Evolutionary conservation across 2,329 filamentous ascomycete genomes (phyloP), one percentile per base, ranked within the genome.

Genomic region (Hymenoscyphus albidus): DNA sequence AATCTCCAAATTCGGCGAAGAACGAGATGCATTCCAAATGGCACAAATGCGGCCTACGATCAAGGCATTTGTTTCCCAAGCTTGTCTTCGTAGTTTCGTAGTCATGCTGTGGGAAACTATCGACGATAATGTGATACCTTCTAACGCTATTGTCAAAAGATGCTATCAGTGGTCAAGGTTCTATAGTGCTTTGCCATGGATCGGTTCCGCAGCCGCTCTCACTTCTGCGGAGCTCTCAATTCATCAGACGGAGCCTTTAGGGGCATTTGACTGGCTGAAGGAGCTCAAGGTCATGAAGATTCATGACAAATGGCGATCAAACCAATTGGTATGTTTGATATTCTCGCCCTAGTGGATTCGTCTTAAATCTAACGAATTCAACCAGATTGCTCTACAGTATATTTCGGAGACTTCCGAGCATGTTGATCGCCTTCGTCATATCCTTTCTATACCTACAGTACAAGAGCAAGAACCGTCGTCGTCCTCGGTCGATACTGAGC

Each of bases 1-100:
- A 18, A 81, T 81, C 38, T 73, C 78, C 3, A 70, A 71, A 5
- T 75, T 77, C 60, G 80, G 80, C 5, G 72, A 78, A 59, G 74
- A 77, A 14, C 73, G 78, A 18, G 78, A 82, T 67, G 81, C 78
- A 67, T 81, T 80, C 67, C 76, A 78, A 58, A 76, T 75, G 72
- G 70, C 61, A 67, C 70, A 59, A n/a, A 72, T 63, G 73, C 72
- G 58, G n/a, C 58, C 68, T 6, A 71, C 71, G 48, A 62, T 70
- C 69, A 54, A 72, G 70, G 61, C 70, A 51, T 64, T 70, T 67
- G 60, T 72, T 54, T 67, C 73, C 59, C 55, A 75, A 66, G 65
- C 75, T 64, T 62, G 65, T 65, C 9, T 73, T 67, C 63, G 74
- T 67, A 63, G 67, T 70, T 59, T 76, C 73, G 62, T 74, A 67